These are phyloP conservation scores for Stemphylium beticola DNA, from an alignment of 2,329 filamentous ascomycete genomes.

Conservation along the genomic window DNA sequence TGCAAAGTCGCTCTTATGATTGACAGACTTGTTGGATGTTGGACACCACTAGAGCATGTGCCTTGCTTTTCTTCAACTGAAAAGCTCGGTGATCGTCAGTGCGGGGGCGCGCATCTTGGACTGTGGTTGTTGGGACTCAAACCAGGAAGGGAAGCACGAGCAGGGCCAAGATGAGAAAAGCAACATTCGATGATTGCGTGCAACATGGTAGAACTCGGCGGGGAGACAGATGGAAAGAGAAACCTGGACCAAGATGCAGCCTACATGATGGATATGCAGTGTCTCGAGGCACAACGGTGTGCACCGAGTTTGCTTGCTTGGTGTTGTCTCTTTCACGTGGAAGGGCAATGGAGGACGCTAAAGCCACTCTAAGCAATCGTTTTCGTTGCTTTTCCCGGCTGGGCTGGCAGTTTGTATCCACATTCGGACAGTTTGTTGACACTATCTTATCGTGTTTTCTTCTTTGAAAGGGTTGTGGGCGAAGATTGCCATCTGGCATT, in stretches of 20 bases:
- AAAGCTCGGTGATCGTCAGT: not conserved
- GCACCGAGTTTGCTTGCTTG: not conserved
- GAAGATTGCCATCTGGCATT: not conserved
- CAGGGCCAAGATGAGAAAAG: not conserved
- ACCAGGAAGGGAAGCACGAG: not conserved
- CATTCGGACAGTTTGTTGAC: not conserved
- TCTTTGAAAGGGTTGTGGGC: not conserved
- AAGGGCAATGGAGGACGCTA: not conserved
- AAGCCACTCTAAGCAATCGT: not conserved
- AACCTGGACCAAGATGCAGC: not conserved
- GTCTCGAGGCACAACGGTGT: not conserved
- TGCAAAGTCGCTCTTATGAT: not conserved
- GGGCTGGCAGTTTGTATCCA: not conserved
- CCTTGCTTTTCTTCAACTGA: not conserved
- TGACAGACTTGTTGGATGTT: not conserved
- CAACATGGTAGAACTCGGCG: not conserved
- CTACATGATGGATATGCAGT: not conserved
- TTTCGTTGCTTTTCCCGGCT: constrained; percentile 4
- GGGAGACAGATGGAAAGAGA: not conserved
- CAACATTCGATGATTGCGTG: not conserved
- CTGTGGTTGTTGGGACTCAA: not conserved
- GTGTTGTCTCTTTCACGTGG: not conserved
- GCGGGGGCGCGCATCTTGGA: not conserved
- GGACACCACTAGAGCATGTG: not conserved
- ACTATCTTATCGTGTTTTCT: not conserved